Evolutionary conservation across 192 early-diverging fungal genomes (phyloP), one percentile per base, ranked within the genome.

Genomic region (Pilaira anomala): DNA sequence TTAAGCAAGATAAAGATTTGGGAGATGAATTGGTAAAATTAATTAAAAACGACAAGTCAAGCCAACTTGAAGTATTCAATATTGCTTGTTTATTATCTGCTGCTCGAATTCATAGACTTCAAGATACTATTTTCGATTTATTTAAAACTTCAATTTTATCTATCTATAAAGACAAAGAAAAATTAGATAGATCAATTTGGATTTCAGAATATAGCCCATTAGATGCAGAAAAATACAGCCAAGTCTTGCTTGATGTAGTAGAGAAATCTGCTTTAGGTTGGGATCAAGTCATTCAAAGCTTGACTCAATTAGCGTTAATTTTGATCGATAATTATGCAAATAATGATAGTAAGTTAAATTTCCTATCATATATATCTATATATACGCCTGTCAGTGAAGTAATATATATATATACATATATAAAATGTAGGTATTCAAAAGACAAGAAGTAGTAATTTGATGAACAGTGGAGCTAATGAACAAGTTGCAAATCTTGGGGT

Each of bases 1-100:
- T 88, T 25, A 86, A 85, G 51, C 89, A 91, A 69, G 88, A 91
- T 70, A 83, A 88, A 72, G 79, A 83, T 49, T 57, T 85, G 26
- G 83, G 83, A 8, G 59, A 30, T 1, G 81, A 80, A 52, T 69
- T 86, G 16, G 66, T 84, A 30, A 86, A 83, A 42, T 80, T 77
- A 14, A 79, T 79, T 33, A 81, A 79, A 29, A 69, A 57, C 18
- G 74, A 77, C 16, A 76, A 69, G 56, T 49, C 60, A 18, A 63
- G 66, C 0, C 68, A 66, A 26, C 59, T 88, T 9, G 76, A 81
- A n/a, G 68, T 86, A 11, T 89, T 91, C 45, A 83, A 82, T 28
- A 68, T 89, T 52, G 79, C 85, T 0, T 88, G 86, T 48, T 65
- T 92, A 24, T 72, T 92, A 57, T 80, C 88, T 1, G 71, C 85